Conservation (phyloP, 805 yeast genomes). For the Kodamaea kakaduensis region DNA sequence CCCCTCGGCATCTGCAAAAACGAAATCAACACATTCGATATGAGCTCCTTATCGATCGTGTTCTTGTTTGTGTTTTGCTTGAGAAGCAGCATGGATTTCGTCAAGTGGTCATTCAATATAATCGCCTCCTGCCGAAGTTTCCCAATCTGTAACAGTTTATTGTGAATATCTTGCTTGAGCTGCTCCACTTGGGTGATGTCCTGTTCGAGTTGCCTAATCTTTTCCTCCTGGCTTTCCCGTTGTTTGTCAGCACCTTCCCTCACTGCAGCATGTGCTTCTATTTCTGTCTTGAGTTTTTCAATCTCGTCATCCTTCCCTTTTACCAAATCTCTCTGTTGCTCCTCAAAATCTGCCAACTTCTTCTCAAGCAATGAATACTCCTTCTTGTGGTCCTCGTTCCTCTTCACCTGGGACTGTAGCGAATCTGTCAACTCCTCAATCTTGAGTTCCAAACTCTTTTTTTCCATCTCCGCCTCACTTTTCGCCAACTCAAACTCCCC, state of each 20-base stretch:
- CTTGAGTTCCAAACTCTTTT: constrained; percentile 37
- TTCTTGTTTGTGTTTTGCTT: constrained; percentile 67
- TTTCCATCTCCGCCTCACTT: constrained; percentile 36
- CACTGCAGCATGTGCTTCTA: constrained; percentile 13
- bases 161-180: constrained; percentile 51
- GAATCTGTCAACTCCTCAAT: constrained; percentile 46
- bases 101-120: constrained; percentile 86
- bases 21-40: constrained; percentile 80
- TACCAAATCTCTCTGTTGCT: not conserved
- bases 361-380: constrained; percentile 16
- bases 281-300: constrained; percentile 2
- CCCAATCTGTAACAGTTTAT: constrained; percentile 75
- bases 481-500: constrained; percentile 38
- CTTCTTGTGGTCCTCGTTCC: constrained; percentile 13
- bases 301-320: constrained; percentile 5
- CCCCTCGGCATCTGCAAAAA: constrained; percentile 87
- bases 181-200: constrained; percentile 37
- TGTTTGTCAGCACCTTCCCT: constrained; percentile 23
- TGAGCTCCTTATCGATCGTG: constrained; percentile 82
- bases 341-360: not conserved
- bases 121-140: constrained; percentile 93
- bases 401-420: constrained; percentile 24
- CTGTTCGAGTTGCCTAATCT: constrained; percentile 13
- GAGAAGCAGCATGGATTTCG: constrained; percentile 84
- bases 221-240: constrained; percentile 16